Percentiles rank a stretch among this genome's conserved stretches.
phyloP scores from a whole-genome alignment of 257 asterid genomes.

The Nicotiana paniculata region DNA sequence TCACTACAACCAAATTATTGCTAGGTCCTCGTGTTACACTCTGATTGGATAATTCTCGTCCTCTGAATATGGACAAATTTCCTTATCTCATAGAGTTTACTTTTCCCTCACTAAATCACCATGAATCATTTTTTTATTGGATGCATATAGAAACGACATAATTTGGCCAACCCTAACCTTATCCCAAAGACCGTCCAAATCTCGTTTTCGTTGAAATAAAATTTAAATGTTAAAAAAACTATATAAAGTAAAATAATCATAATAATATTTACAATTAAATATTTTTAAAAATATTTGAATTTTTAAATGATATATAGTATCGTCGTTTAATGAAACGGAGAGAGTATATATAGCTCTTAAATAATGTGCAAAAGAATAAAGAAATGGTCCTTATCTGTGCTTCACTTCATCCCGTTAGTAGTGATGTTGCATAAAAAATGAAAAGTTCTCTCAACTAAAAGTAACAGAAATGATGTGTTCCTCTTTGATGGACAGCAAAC shows the following conservation, averaged over 20 bases:
- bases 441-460: neutral
- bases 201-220: neutral
- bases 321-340: too few species aligned
- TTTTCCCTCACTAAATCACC: neutral
- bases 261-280: too few species aligned
- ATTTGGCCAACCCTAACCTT: constrained; percentile 4
- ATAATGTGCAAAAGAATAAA: neutral
- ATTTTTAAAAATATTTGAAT: too few species aligned
- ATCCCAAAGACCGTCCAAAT: neutral
- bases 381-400: neutral
- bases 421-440: neutral
- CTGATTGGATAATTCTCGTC: neutral
- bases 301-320: too few species aligned
- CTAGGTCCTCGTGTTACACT: neutral
- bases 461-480: neutral
- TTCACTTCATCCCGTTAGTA: too few species aligned
- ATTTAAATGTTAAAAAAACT: too few species aligned
- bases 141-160: neutral
- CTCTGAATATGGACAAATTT: constrained; percentile 1
- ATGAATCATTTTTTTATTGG: neutral
- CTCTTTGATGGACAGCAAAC: constrained; percentile 7
- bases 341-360: too few species aligned
- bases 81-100: neutral
- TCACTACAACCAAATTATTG: neutral
- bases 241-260: too few species aligned